Evolutionary conservation across 2,329 filamentous ascomycete species (phyloP).

Genomic region (Sporothrix schenckii): DNA sequence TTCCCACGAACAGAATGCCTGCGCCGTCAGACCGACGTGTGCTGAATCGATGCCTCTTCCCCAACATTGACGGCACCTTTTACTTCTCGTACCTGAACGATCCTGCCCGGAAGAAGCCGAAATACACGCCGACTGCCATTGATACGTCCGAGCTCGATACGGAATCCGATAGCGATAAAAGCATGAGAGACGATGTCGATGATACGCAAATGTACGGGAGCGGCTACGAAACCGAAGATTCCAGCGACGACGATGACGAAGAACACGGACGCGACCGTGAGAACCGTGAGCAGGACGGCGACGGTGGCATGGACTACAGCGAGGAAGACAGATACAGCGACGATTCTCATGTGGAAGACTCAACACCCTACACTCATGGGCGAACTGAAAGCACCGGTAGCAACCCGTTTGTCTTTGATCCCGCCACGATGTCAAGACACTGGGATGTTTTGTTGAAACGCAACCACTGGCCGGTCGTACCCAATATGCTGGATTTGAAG

Average conservation of each 20-base stretch:
- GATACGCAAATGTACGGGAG: neutral
- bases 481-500: neutral
- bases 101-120: neutral
- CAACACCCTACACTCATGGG: neutral
- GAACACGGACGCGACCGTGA: neutral
- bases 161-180: neutral
- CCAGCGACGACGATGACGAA: conserved; percentile 4
- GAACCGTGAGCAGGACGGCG: neutral
- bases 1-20: conserved; percentile 22
- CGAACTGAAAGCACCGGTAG: neutral
- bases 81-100: conserved; percentile 30
- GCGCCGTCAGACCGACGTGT: neutral
- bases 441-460: conserved; percentile 24
- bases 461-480: neutral
- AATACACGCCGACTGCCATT: neutral
- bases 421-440: conserved; percentile 1
- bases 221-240: conserved; percentile 14
- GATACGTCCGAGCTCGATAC: neutral
- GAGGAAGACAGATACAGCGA: neutral
- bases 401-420: neutral
- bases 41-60: neutral
- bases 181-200: neutral
- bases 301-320: neutral
- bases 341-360: neutral
- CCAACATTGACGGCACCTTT: neutral